Base-by-base conservation (phyloP, 2,329 filamentous ascomycete genomes). In the Neonectria ditissima region DNA sequence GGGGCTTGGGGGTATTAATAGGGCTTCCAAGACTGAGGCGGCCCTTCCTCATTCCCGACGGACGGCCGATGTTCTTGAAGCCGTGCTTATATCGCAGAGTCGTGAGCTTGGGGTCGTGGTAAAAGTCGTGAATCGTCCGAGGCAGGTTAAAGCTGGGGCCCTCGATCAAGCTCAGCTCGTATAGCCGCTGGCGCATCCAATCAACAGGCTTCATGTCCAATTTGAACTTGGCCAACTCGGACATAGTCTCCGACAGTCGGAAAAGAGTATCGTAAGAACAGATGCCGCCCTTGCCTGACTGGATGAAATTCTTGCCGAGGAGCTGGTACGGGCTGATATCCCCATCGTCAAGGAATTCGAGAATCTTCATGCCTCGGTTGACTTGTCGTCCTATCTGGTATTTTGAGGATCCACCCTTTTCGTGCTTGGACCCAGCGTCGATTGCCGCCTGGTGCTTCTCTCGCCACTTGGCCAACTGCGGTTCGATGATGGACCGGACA, bases 221-320 rank as follows among this genome's bases (percentile, higher is more conserved):
- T 30, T 81, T 79, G 59, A 86, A 87, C 69, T 84, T 86, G 58
- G 79, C 80, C 47, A 89, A 77, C 71, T 87, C 85, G 3, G 82
- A 80, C 28, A 87, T 78, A 0, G 86, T 82, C 52, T 86, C 84
- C 39, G 82, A 84, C 37, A 89, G 75, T 3, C 86, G 83, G 69
- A 85, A 87, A 3, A 88, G 75, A 0, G 85, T 88, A 66, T 88
- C 86, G 67, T 88, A 88, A 41, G 83, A 84, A 14, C 78, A 81
- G 39, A 81, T 80, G 44, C 77, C 78, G 2, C 78, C 78, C 59
- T 80, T 80, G 9, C 77, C 75, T 0, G 76, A 74, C 39, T 77
- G 72, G 58, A 87, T 83, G 69, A 81, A 86, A 20, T 80, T 78
- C 73, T 88, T 88, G 32, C 76, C 80, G 3, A 88, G 78, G 10